Percentiles rank a stretch among this genome's conserved stretches.
Conservation (phyloP, 2,329 filamentous ascomycete genomes). For the Diaporthe ampelina region DNA sequence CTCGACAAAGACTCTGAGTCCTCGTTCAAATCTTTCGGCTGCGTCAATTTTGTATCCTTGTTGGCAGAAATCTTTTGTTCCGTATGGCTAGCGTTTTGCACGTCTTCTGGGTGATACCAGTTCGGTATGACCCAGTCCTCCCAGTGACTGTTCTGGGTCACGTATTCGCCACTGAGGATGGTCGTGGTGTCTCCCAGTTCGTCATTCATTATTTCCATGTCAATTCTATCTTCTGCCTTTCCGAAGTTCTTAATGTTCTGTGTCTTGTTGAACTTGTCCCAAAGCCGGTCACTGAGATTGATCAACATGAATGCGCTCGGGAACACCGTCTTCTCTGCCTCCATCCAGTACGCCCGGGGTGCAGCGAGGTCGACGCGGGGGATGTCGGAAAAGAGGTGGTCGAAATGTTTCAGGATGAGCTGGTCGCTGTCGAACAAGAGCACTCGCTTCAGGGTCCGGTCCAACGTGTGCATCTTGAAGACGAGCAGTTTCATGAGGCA, state of each 20-base stretch:
- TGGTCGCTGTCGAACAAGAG: slow-evolving; percentile 22
- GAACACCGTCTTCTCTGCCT: neutral
- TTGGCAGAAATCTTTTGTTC: rapidly evolving
- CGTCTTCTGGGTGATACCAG: slow-evolving; percentile 17
- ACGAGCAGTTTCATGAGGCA: slow-evolving; percentile 22
- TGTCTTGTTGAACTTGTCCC: slow-evolving; percentile 10
- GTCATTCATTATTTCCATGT: slow-evolving; percentile 24
- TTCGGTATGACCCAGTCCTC: slow-evolving; percentile 6
- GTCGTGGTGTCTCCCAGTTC: neutral
- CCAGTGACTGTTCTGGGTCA: slow-evolving; percentile 27
- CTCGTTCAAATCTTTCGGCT: neutral
- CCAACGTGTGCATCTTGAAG: slow-evolving; percentile 29
- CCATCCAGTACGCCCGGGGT: slow-evolving; percentile 9
- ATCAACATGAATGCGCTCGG: slow-evolving; percentile 34
- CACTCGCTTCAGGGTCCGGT: neutral
- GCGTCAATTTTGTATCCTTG: neutral
- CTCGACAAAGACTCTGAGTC: neutral
- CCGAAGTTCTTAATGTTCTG: neutral
- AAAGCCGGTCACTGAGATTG: slow-evolving; percentile 23
- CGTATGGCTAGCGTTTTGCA: neutral
- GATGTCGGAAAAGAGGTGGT: slow-evolving; percentile 8
- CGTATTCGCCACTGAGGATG: slow-evolving; percentile 28
- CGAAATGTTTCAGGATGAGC: slow-evolving; percentile 18
- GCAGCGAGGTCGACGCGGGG: slow-evolving; percentile 9
- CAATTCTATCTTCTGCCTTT: neutral